Evolutionary conservation across 208 protist genomes (phyloP), one percentile per base, ranked within the genome.

Genomic region (Crithidia sp.): DNA sequence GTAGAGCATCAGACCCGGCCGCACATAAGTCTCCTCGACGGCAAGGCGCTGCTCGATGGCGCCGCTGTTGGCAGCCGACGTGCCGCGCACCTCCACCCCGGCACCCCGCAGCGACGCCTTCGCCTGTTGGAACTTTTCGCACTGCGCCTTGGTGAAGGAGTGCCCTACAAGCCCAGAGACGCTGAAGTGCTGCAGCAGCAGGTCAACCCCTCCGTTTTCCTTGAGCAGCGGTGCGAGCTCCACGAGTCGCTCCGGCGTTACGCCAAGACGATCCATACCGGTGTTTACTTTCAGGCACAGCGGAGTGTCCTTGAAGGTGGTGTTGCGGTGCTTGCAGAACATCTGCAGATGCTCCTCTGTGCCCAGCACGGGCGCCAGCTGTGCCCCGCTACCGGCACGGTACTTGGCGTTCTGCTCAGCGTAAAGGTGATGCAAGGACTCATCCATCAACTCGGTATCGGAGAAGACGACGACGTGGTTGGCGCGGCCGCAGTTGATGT

Each of bases 141-240:
- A 84, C 62, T 87, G 79, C 14, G 56, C 8, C 40, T 74, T 81
- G 55, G 75, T 82, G 67, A 78, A 77, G 63, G 80, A 73, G 52
- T 85, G 81, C 5, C 81, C 68, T 13, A 81, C 65, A 4, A 86
- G 69, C 14, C 81, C 85, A 2, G 82, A 81, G 9, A 76, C 71
- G 77, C 81, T 86, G 57, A 90, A 87, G 76, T 90, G 82, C 63
- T 87, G 82, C 45, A 86, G 62, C 37, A 86, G 70, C 12, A 87
- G 19, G 17, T 87, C 79, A 2, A 86, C 82, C 5, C 76, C 79
- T 39, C 85, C 82, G 54, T 66, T 78, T 55, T 80, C 64, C 44
- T 75, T 81, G 16, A 90, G 74, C 37, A 84, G 19, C 44, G 85
- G 77, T 8, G 74, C 58, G 19, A 81, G 49, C 52, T 74, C 76